These are phyloP conservation scores for Saturnispora silvae DNA, from an alignment of 805 yeast genomes.

Conservation along the genomic window DNA sequence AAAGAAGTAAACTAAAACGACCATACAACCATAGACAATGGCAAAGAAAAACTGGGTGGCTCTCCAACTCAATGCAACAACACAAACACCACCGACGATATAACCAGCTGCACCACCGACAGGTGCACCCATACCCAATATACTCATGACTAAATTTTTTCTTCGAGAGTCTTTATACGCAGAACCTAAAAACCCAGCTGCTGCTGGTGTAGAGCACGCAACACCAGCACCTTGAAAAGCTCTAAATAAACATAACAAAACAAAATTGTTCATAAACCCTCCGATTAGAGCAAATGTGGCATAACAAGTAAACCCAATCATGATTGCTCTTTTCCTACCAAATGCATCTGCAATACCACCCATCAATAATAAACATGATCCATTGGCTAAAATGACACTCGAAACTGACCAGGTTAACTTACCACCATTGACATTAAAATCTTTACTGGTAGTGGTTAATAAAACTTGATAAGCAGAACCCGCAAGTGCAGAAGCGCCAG, in stretches of 20 bases:
- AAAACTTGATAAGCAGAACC: slow-evolving; percentile 29
- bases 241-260: slow-evolving; percentile 31
- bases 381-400: slow-evolving; percentile 32
- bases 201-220: slow-evolving; percentile 37
- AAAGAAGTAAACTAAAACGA: slow-evolving; percentile 16
- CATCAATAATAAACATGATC: slow-evolving; percentile 32
- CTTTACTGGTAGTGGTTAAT: slow-evolving; percentile 25
- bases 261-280: slow-evolving; percentile 29
- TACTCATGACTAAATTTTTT: slow-evolving; percentile 33
- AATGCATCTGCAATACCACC: slow-evolving; percentile 39
- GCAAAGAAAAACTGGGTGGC: slow-evolving; percentile 32
- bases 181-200: slow-evolving; percentile 37
- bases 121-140: slow-evolving; percentile 38
- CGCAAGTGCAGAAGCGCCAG: slow-evolving; percentile 31
- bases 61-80: slow-evolving; percentile 32
- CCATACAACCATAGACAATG: slow-evolving; percentile 26
- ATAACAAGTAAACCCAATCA: slow-evolving; percentile 26
- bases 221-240: slow-evolving; percentile 35
- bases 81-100: slow-evolving; percentile 35
- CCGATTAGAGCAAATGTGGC: slow-evolving; percentile 26
- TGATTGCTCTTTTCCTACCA: slow-evolving; percentile 33
- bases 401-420: slow-evolving; percentile 34
- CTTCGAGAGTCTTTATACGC: slow-evolving; percentile 30
- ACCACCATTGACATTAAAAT: slow-evolving; percentile 31
- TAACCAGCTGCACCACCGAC: slow-evolving; percentile 35